These are phyloP conservation scores for Pilasporangium apinafurcum DNA, from an alignment of 352 stramenopile genomes.

Conservation along the genomic window DNA sequence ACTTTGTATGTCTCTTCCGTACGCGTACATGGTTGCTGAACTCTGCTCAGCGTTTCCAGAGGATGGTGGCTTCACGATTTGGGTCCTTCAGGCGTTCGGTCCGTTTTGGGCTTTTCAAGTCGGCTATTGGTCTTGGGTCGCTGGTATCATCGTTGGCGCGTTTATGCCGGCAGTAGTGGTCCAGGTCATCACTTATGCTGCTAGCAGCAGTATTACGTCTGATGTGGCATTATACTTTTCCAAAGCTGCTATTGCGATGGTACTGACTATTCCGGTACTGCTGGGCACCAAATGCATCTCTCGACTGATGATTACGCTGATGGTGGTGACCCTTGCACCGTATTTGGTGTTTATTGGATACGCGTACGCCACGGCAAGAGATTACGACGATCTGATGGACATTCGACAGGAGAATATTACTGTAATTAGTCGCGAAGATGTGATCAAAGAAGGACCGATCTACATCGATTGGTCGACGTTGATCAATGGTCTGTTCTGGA, in stretches of 20 bases:
- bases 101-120: slow-evolving; percentile 73
- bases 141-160: slow-evolving; percentile 38
- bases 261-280: slow-evolving; percentile 15
- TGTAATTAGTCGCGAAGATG: slow-evolving; percentile 6
- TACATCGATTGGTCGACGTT: slow-evolving; percentile 57
- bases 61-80: slow-evolving; percentile 71
- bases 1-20: slow-evolving; percentile 82
- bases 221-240: slow-evolving; percentile 6
- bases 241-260: slow-evolving; percentile 16
- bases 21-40: slow-evolving; percentile 88
- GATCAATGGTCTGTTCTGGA: slow-evolving; percentile 92
- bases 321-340: slow-evolving; percentile 71
- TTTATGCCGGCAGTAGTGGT: no score
- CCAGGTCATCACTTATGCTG: no score
- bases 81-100: slow-evolving; percentile 88
- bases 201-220: no score
- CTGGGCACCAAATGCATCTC: slow-evolving; percentile 55
- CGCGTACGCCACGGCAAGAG: slow-evolving; percentile 3
- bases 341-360: slow-evolving; percentile 58
- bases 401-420: slow-evolving; percentile 27
- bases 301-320: slow-evolving; percentile 43
- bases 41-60: slow-evolving; percentile 88
- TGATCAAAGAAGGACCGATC: slow-evolving; percentile 6
- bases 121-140: slow-evolving; percentile 72
- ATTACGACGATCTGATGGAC: slow-evolving; percentile 7